Base-by-base conservation (phyloP, 1,284 basidiomycete genomes). In the Tilletia horrida region DNA sequence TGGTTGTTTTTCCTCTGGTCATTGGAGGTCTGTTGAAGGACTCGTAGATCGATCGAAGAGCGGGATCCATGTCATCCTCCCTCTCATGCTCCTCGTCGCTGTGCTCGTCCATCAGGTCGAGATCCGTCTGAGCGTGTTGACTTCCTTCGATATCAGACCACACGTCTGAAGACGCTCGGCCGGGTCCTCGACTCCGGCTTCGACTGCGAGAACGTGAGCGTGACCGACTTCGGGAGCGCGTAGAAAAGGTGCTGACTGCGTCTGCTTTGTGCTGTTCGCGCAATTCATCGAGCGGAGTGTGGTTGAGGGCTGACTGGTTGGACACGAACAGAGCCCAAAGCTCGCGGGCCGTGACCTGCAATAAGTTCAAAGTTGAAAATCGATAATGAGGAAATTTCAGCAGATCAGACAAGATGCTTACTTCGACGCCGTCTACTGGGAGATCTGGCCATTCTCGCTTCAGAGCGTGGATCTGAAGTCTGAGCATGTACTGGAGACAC, bases 301-400 rank as follows among this genome's bases (percentile, higher is more conserved):
- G 55, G 18, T 59, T 25, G 25, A 59, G 29, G 1, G 35, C 35
- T 0, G 55, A 59, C 55, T 59, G 55, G 29, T 65, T 66, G 1
- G 75, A 74, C 14, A 77, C 70, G 43, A 71, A 72, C 66, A 77
- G 69, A 14, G 76, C 67, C 76, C 76, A 78, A 0, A 77, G 68
- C 25, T 78, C 76, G 18, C 75, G 71, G n/a, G 75, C 74, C 1
- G 76, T 65, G 2, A 71, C 68, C 66, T 69, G 8, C 9, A 31
- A 50, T 11, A 40, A 8, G 8, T 21, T 31, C 18, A 2, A 7
- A 13, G 29, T 13, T 40, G 35, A 40, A 40, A 11, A n/a, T n/a
- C n/a, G 21, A 31, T 11, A 59, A 27, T 66, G 16, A 21, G 45
- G n/a, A 9, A 2, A 50, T 64, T 40, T 40, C 35, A 11, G 45